Evolutionary conservation across 2,329 filamentous ascomycete species (phyloP).

Genomic region (Reticulascus tulasneorum): DNA sequence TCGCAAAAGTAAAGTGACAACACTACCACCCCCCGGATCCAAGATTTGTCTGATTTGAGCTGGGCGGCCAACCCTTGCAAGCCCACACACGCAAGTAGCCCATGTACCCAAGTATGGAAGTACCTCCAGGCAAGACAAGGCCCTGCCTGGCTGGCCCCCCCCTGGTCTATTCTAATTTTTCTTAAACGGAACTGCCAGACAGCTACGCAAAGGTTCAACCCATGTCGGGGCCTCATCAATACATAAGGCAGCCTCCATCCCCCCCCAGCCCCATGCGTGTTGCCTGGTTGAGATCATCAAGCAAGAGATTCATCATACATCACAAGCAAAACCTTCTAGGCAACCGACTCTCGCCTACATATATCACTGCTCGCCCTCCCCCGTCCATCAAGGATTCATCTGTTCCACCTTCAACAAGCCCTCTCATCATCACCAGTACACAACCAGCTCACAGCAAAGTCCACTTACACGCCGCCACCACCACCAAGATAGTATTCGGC

Average conservation of each 20-base stretch:
- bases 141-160: too few relatives aligned
- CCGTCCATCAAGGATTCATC: constrained; percentile 8
- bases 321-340: constrained; percentile 2
- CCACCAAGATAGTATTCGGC: constrained; percentile 14
- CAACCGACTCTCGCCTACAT: constrained; percentile 7
- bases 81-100: too few relatives aligned
- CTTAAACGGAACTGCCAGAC: constrained; percentile 12
- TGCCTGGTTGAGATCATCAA: not conserved
- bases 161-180: too few relatives aligned
- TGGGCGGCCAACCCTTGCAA: too few relatives aligned
- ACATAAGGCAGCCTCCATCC: constrained; percentile 16
- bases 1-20: too few relatives aligned
- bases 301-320: constrained; percentile 7
- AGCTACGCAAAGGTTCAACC: constrained; percentile 8
- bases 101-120: too few relatives aligned
- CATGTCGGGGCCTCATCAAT: constrained; percentile 11
- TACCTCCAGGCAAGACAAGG: too few relatives aligned
- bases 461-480: constrained; percentile 6
- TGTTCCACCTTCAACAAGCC: constrained; percentile 2
- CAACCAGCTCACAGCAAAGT: constrained; percentile 1
- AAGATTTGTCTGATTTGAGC: too few relatives aligned
- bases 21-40: too few relatives aligned
- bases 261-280: constrained; percentile 4
- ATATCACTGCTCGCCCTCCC: constrained; percentile 1
- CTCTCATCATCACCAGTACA: constrained; percentile 3